Percentiles rank a stretch among this genome's conserved stretches.
phyloP scores from a whole-genome alignment of 2,329 filamentous ascomycete genomes.

The Xylariaceae sp. region DNA sequence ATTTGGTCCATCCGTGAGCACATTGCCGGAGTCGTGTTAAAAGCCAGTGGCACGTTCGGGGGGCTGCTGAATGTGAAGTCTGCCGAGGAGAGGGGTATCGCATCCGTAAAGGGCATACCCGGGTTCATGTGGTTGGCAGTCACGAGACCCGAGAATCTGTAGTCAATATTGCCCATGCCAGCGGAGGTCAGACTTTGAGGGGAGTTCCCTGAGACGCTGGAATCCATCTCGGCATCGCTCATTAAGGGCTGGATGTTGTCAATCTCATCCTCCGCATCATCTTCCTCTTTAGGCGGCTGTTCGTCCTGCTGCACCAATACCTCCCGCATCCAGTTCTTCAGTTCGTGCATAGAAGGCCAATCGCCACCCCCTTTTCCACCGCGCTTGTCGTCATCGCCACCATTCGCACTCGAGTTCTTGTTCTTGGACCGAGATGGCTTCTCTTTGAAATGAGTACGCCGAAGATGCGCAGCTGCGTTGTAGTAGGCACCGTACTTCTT shows the following conservation, averaged over 20 bases:
- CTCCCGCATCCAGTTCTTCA: constrained; percentile 57
- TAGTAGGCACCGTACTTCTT: constrained; percentile 91
- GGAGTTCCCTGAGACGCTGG: constrained; percentile 25
- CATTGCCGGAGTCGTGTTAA: constrained; percentile 20
- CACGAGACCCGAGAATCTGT: constrained; percentile 19
- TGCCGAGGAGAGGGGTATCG: constrained; percentile 30
- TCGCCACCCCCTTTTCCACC: constrained; percentile 51
- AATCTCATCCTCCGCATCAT: constrained; percentile 38
- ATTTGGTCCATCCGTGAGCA: constrained; percentile 23
- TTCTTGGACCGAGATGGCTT: constrained; percentile 45
- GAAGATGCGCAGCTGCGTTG: constrained; percentile 86
- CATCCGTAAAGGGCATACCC: constrained; percentile 21
- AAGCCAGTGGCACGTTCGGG: constrained; percentile 21
- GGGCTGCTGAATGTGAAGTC: constrained; percentile 28
- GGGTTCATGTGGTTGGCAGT: constrained; percentile 20
- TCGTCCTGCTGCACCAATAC: constrained; percentile 39
- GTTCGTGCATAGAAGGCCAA: constrained; percentile 51
- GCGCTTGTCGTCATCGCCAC: constrained; percentile 43
- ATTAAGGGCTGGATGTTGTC: constrained; percentile 33
- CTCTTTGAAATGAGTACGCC: constrained; percentile 80
- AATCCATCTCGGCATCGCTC: constrained; percentile 18
- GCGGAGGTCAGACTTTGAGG: constrained; percentile 15
- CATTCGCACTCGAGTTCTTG: constrained; percentile 32
- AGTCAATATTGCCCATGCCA: constrained; percentile 18
- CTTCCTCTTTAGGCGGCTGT: constrained; percentile 29